These are phyloP conservation scores for Fusarium sp. DNA, from an alignment of 2,329 filamentous ascomycete genomes.

Conservation along the genomic window DNA sequence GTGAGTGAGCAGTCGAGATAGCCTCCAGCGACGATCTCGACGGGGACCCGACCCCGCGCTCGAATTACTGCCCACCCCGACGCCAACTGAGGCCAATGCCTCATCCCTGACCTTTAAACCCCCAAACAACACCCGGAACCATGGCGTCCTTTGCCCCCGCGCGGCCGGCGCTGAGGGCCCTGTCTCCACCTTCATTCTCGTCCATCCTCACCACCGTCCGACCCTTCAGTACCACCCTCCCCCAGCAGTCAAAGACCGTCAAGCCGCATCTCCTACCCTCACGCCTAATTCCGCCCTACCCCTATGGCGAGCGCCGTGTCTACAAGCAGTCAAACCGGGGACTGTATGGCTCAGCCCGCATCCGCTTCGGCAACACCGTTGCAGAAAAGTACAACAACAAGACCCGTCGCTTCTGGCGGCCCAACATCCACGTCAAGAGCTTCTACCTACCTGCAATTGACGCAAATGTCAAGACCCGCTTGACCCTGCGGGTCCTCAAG, in stretches of 20 bases:
- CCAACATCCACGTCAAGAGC: conserved; percentile 79
- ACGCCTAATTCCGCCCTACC: conserved; percentile 76
- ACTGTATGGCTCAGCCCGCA: conserved; percentile 78
- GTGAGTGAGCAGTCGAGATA: not conserved
- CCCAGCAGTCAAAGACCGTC: conserved; percentile 59
- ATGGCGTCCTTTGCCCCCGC: conserved; percentile 46
- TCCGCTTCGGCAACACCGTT: conserved; percentile 86
- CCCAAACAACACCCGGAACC: conserved; percentile 1
- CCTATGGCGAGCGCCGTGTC: conserved; percentile 77
- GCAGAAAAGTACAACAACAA: conserved; percentile 79
- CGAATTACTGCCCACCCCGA: conserved; percentile 18
- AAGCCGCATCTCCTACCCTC: conserved; percentile 62
- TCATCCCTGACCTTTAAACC: conserved; percentile 27
- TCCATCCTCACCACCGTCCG: conserved; percentile 31
- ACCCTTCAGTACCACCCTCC: conserved; percentile 57
- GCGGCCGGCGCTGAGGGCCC: conserved; percentile 39
- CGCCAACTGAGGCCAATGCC: conserved; percentile 46
- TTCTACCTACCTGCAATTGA: conserved; percentile 77
- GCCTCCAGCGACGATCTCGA: conserved; percentile 34
- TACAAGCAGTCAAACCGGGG: conserved; percentile 88
- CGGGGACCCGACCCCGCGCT: conserved; percentile 32
- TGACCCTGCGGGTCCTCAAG: conserved; percentile 79
- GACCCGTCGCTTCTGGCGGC: conserved; percentile 80
- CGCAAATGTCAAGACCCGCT: conserved; percentile 75
- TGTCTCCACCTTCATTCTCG: conserved; percentile 20